A percentile compares a stretch with the other conserved stretches of the same genome.
Evolutionary conservation across 1,284 basidiomycete species (phyloP).

Genomic region (Athelia psychrophila): DNA sequence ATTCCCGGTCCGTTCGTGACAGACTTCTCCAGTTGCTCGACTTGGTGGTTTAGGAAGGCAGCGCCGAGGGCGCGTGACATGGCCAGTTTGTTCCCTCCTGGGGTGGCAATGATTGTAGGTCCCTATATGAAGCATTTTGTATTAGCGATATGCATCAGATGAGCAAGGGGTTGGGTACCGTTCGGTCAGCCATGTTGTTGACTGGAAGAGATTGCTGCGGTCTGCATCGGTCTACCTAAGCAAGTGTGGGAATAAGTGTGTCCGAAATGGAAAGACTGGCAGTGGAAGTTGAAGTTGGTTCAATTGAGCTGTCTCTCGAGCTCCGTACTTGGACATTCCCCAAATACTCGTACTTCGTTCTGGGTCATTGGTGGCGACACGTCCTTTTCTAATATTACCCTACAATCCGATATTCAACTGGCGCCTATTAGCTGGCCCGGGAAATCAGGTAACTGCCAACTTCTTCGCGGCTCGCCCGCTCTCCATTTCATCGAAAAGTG

Average conservation of each 20-base stretch:
- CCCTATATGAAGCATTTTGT: neutral
- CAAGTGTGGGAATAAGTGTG: neutral
- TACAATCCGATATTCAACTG: too few relatives aligned
- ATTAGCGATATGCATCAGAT: neutral
- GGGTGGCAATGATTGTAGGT: neutral
- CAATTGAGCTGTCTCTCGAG: too few relatives aligned
- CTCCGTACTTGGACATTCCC: too few relatives aligned
- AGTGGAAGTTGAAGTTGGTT: too few relatives aligned
- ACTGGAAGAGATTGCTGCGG: neutral
- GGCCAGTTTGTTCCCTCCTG: slow-evolving; percentile 53
- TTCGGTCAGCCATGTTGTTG: neutral
- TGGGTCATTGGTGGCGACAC: too few relatives aligned
- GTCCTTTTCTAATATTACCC: too few relatives aligned
- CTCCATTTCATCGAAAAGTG: too few relatives aligned
- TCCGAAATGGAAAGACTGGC: too few relatives aligned
- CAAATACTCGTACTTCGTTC: too few relatives aligned
- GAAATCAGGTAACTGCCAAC: too few relatives aligned
- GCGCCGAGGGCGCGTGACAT: slow-evolving; percentile 82
- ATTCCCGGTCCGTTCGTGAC: slow-evolving; percentile 51
- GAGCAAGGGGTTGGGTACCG: neutral
- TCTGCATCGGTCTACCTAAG: neutral
- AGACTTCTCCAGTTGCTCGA: slow-evolving; percentile 77
- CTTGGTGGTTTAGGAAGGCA: slow-evolving; percentile 79
- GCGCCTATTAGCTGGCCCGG: too few relatives aligned
- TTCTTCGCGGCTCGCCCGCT: too few relatives aligned